Evolutionary conservation across 495 filamentous ascomycete species (phyloP).

Genomic region (Tuber brumale): DNA sequence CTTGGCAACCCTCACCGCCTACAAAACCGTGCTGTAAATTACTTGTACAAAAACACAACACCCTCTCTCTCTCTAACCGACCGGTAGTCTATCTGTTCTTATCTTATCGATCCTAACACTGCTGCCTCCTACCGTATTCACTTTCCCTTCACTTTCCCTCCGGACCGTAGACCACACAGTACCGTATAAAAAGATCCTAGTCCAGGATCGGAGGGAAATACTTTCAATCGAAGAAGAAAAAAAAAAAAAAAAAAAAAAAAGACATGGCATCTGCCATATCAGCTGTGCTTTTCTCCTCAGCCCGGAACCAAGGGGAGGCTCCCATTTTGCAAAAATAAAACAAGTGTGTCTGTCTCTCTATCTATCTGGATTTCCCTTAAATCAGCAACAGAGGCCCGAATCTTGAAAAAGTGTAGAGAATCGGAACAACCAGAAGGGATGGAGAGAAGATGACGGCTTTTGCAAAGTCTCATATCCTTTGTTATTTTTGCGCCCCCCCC

Average conservation of each 20-base stretch:
- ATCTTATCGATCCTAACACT: background rate
- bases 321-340: slow-evolving; percentile 2
- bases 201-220: background rate
- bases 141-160: background rate
- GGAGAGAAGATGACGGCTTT: background rate
- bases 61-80: too few relatives aligned
- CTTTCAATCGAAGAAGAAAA: background rate
- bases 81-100: background rate
- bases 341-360: background rate
- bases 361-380: background rate
- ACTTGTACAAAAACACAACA: background rate
- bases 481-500: background rate
- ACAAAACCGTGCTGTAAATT: background rate
- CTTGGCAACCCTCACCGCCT: background rate
- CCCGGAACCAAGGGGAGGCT: background rate
- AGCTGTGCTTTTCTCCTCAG: background rate
- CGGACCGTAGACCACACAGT: background rate
- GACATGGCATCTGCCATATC: background rate
- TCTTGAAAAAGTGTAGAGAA: slow-evolving; percentile 4
- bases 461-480: background rate
- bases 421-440: background rate
- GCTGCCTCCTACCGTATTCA: background rate
- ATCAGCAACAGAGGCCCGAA: background rate
- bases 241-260: too few relatives aligned
- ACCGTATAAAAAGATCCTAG: slow-evolving; percentile 10